phyloP scores from a whole-genome alignment of 2,329 filamentous ascomycete genomes.

The Aschersonia sp. region DNA sequence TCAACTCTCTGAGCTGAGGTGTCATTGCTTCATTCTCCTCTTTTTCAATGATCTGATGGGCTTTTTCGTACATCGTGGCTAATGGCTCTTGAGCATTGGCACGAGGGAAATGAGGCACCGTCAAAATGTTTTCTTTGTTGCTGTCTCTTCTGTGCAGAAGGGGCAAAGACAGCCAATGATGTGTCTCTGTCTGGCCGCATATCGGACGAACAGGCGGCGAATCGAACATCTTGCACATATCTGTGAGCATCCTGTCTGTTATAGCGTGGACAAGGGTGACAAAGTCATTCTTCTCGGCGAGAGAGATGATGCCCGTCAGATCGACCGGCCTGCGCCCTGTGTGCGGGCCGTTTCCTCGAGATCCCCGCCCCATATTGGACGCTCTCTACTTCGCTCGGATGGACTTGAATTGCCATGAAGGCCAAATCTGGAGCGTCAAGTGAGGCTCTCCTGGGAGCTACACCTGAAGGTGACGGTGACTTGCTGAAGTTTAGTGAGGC shows the following conservation, averaged over 20 bases:
- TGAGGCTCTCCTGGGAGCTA: neutral
- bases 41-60: conserved; percentile 15
- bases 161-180: conserved; percentile 21
- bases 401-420: neutral
- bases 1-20: conserved; percentile 46
- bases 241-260: conserved; percentile 38
- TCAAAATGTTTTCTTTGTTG: conserved; percentile 10
- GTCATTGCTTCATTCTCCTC: conserved; percentile 21
- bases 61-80: conserved; percentile 11
- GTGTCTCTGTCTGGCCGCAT: conserved; percentile 13
- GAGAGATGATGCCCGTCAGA: conserved; percentile 31
- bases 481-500: neutral
- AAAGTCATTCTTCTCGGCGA: conserved; percentile 36
- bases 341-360: conserved; percentile 17
- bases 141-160: conserved; percentile 10
- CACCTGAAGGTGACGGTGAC: too few species aligned
- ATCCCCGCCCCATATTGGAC: conserved; percentile 23
- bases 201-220: conserved; percentile 21
- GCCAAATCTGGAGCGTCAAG: neutral
- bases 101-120: conserved; percentile 1
- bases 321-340: conserved; percentile 31
- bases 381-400: neutral
- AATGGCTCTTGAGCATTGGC: conserved; percentile 2
- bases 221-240: conserved; percentile 38
- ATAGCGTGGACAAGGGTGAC: conserved; percentile 34